phyloP scores from a whole-genome alignment of 176 grass and related monocot genomes.

The barley (Hordeum vulgare) region DNA sequence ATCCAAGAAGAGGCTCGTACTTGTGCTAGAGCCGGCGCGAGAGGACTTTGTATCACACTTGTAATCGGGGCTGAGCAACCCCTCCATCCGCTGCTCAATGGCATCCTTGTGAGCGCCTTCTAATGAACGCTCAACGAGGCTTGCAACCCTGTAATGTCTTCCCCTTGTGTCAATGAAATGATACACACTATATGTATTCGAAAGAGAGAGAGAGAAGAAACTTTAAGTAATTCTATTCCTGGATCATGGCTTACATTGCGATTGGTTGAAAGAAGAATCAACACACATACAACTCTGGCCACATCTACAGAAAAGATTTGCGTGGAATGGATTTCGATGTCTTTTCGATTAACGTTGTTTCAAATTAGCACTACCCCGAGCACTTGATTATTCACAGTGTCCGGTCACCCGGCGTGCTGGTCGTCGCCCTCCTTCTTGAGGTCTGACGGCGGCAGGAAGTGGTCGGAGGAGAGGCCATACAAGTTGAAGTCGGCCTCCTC shows the following conservation, averaged over 20 bases:
- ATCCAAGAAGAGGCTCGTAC: too few species aligned
- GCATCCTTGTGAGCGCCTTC: too few species aligned
- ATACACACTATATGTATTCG: too few species aligned
- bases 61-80: too few species aligned
- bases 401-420: slow-evolving; percentile 10
- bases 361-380: not conserved
- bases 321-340: not conserved
- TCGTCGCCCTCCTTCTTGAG: slow-evolving; percentile 50
- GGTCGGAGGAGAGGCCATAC: slow-evolving; percentile 49
- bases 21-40: too few species aligned
- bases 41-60: too few species aligned
- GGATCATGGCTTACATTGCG: not conserved
- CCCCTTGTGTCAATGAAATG: too few species aligned
- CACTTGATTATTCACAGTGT: not conserved
- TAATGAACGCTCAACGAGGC: too few species aligned
- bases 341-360: not conserved
- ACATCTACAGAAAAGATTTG: not conserved
- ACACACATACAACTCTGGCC: not conserved
- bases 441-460: slow-evolving; percentile 75
- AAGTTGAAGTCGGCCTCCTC: slow-evolving; percentile 98
- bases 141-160: too few species aligned
- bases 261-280: not conserved
- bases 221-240: too few species aligned
- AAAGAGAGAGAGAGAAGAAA: too few species aligned
- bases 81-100: too few species aligned